Percentiles rank a stretch among this genome's conserved stretches.
Evolutionary conservation across 2,329 filamentous ascomycete species (phyloP).

Genomic region (Bisporella sp.): DNA sequence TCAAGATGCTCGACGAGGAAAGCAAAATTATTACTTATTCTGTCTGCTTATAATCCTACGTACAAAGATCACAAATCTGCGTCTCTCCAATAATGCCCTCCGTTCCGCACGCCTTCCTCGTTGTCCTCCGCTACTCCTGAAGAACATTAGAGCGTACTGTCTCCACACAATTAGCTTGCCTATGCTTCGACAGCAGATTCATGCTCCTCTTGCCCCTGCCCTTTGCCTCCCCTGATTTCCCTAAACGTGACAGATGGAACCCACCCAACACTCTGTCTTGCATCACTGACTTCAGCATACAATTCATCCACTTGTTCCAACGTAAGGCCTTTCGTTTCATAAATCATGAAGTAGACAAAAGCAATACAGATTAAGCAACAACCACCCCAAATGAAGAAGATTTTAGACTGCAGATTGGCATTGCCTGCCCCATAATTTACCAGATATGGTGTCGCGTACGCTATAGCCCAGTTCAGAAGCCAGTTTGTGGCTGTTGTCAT

Average conservation of each 20-base stretch:
- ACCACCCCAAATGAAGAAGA: conserved; percentile 74
- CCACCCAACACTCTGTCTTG: conserved; percentile 50
- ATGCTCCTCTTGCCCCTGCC: conserved; percentile 1
- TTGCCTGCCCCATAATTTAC: conserved; percentile 65
- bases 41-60: no score
- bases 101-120: no score
- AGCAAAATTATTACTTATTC: no score
- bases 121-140: no score
- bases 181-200: not conserved
- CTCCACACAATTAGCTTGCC: no score
- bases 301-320: conserved; percentile 80
- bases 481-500: conserved; percentile 65
- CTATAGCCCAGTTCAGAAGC: conserved; percentile 72
- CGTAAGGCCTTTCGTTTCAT: conserved; percentile 79
- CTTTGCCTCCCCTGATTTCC: conserved; percentile 14
- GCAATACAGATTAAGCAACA: conserved; percentile 64
- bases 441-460: conserved; percentile 73
- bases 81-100: no score
- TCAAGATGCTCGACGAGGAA: no score
- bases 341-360: conserved; percentile 73
- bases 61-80: no score
- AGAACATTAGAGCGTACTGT: no score
- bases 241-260: conserved; percentile 27
- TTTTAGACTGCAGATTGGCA: conserved; percentile 66
- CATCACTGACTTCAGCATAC: conserved; percentile 56